phyloP scores from a whole-genome alignment of 345 rosid species.

The Melaleuca alternifolia region DNA sequence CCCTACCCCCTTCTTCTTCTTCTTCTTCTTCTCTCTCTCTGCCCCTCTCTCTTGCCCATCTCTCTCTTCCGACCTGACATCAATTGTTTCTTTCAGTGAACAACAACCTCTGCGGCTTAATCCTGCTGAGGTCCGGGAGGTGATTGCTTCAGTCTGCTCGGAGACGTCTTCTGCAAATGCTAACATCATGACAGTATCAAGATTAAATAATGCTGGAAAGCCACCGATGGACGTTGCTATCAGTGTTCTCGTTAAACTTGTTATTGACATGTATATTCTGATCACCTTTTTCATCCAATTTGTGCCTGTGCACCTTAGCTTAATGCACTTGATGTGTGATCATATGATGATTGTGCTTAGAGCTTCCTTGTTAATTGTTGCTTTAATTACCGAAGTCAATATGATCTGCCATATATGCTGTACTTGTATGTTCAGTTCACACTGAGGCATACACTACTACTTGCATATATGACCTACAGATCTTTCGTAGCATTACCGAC shows the following conservation, averaged over 20 bases:
- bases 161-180: conserved; percentile 59
- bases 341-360: not conserved
- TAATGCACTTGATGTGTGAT: not conserved
- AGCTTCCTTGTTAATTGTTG: not conserved
- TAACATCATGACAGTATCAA: conserved; percentile 55
- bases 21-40: not conserved
- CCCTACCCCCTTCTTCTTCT: no score
- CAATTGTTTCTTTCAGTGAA: conserved; percentile 50
- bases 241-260: conserved; percentile 94
- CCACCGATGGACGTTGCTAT: conserved; percentile 94
- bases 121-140: conserved; percentile 87
- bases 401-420: not conserved
- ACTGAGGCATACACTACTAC: not conserved
- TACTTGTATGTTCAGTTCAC: not conserved
- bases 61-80: not conserved
- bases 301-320: not conserved
- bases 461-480: not conserved
- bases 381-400: not conserved
- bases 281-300: not conserved
- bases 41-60: not conserved
- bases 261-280: conserved; percentile 80
- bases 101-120: conserved; percentile 89
- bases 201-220: conserved; percentile 75
- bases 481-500: not conserved
- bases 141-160: conserved; percentile 90